These are phyloP conservation scores for Ceratobasidium sp. DNA, from an alignment of 1,284 basidiomycete species.

Conservation along the genomic window DNA sequence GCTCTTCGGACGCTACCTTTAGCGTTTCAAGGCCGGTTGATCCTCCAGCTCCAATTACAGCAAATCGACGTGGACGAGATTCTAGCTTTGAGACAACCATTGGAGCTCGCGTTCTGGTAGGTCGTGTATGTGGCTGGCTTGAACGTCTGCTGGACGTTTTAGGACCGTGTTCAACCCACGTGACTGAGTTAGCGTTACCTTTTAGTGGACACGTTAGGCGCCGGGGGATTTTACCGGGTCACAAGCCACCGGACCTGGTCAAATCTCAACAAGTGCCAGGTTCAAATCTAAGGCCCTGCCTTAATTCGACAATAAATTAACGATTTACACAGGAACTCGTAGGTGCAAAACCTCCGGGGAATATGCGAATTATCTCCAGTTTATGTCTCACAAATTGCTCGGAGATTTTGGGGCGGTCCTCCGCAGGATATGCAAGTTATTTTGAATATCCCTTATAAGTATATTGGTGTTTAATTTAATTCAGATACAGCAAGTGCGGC, in stretches of 20 bases:
- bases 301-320: too few species aligned
- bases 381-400: background rate
- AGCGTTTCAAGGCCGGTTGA: conserved; percentile 30
- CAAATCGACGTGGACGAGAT: conserved; percentile 30
- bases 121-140: background rate
- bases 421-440: background rate
- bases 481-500: background rate
- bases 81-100: conserved; percentile 22
- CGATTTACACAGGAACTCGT: background rate
- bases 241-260: too few species aligned
- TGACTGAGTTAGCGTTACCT: background rate
- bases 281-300: too few species aligned
- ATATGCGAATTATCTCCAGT: background rate
- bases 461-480: background rate
- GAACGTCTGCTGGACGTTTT: background rate
- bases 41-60: conserved; percentile 32
- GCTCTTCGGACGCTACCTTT: conserved; percentile 24
- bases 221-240: too few species aligned
- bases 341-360: background rate
- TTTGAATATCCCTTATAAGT: background rate
- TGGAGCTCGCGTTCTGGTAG: too few species aligned
- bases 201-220: background rate
- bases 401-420: background rate
- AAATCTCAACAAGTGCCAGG: too few species aligned
- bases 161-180: background rate